Base-by-base conservation (phyloP, 306 rosid species). In the Fragaria ananassa region DNA sequence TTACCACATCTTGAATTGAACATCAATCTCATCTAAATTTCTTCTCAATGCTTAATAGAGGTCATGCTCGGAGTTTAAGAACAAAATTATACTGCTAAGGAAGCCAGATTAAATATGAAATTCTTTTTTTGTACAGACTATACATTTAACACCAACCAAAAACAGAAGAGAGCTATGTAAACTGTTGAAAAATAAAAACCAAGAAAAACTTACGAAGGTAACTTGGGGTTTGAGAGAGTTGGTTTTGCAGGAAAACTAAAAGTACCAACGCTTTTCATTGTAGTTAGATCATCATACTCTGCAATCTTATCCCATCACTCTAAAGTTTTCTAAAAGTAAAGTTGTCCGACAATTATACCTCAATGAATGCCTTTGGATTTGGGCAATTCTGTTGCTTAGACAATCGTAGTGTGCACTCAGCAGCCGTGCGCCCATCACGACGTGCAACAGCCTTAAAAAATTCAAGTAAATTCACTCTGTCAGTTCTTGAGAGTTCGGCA, bases 391-490 rank as follows among this genome's bases (percentile, higher is more conserved):
- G 99, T 83, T 86, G 89, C 85, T 92, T 92, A 19, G 97, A 88
- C 76, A 95, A 84, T 79, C 85, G 89, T 10, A 95, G 96, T 18
- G 97, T 74, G 37, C 91, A 80, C 71, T 89, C 97, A 23, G 99
- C 99, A 80, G 91, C 99, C 63, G 91, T 92, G 37, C 89, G 93
- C 47, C 99, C 99, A 86, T 95, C 99, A 77, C 97, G 91, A 75
- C 91, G 75, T 25, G 99, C 99, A 69, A 95, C 93, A 75, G 99
- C 92, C 87, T 90, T 95, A 83, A 95, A 95, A 85, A 95, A 90
- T 75, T 95, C 99, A 66, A 95, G 60, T 78, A 95, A 87, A 77
- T 92, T 95, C 82, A 89, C 78, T 75, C 99, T 80, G 82, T 95
- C 99, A 87, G 85, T 92, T 42, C 89, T 83, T 76, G 97, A 88